These are phyloP conservation scores for Hypoxylon subgilvum DNA, from an alignment of 495 filamentous ascomycete species.

Conservation along the genomic window DNA sequence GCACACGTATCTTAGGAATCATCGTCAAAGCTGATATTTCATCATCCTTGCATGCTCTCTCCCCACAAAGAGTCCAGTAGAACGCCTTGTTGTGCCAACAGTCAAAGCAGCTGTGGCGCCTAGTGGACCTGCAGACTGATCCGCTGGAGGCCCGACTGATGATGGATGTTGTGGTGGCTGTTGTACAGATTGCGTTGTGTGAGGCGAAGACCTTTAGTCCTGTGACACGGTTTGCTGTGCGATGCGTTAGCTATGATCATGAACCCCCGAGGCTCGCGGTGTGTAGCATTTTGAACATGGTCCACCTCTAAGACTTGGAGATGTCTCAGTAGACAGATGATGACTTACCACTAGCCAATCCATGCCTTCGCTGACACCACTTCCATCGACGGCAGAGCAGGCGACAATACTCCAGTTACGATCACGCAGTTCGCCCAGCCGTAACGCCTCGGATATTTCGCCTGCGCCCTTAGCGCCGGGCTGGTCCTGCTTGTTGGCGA, in stretches of 20 bases:
- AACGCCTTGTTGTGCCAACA: slow-evolving; percentile 27
- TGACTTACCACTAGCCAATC: slow-evolving; percentile 94
- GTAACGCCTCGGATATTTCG: slow-evolving; percentile 92
- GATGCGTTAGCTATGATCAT: slow-evolving; percentile 25
- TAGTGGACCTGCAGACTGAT: slow-evolving; percentile 9
- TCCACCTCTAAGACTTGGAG: not conserved
- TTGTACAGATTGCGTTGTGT: slow-evolving; percentile 33
- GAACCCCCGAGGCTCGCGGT: slow-evolving; percentile 3
- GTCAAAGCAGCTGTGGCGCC: slow-evolving; percentile 10
- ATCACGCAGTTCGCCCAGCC: slow-evolving; percentile 87
- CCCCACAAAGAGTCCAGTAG: slow-evolving; percentile 14
- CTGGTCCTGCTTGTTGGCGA: slow-evolving; percentile 99
- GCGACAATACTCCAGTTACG: slow-evolving; percentile 99
- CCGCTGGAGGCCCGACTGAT: too few species aligned
- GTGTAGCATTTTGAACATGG: not conserved
- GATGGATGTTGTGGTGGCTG: too few species aligned
- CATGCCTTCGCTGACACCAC: slow-evolving; percentile 94
- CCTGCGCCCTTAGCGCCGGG: slow-evolving; percentile 95
- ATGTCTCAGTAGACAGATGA: not conserved
- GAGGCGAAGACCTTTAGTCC: slow-evolving; percentile 42
- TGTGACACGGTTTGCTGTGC: slow-evolving; percentile 57
- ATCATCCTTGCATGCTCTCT: slow-evolving; percentile 21
- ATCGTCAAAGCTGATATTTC: slow-evolving; percentile 34
- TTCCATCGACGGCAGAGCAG: slow-evolving; percentile 93
- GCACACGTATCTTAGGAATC: slow-evolving; percentile 16